Evolutionary conservation across 2,329 filamentous ascomycete species (phyloP), one percentile per base, ranked within the genome.

Genomic region (Chalaropsis thielavioides): DNA sequence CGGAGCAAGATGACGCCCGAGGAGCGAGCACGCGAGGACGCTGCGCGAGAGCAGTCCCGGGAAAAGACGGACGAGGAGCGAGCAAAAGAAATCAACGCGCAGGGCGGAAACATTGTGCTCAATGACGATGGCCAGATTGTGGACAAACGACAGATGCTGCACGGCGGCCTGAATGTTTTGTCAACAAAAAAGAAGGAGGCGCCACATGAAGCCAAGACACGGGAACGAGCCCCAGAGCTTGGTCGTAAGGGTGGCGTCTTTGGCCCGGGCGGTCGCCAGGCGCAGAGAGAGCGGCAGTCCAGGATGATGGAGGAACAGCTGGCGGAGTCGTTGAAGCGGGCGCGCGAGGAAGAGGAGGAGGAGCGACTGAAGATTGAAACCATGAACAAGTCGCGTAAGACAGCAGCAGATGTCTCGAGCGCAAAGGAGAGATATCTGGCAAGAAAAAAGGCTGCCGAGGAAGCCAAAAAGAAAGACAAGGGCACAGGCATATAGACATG

Each of bases 61-160:
- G 78, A 79, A 61, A 84, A 82, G 72, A 78, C 78, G 0, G 84
- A 86, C 19, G 81, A 81, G 1, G 82, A 91, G 41, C 71, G 85
- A n/a, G 87, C 86, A 3, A 79, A 77, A 60, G 85, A 89, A 70
- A 80, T 90, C 63, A 86, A 86, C 64, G 80, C 82, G 46, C 83
- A 78, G 68, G 83, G 77, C 68, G 84, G 76, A 0, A 76, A 78
- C 2, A 81, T 94, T 46, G 81, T 84, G 7, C 75, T 92, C 70
- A 92, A 92, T 70, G 89, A 94, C 68, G 89, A 94, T 46, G 89
- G 89, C 0, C 84, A 92, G 72, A 85, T 94, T 1, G 86, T 90
- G 31, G 89, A 95, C 72, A 92, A 91, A 77, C 80, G 89, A n/a
- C 86, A 94, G 72, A 77, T 94, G 8, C 80, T 95, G 6, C 81